Evolutionary conservation across 208 protist species (phyloP), one percentile per base, ranked within the genome.

Genomic region (Trypanosoma platydactyli): DNA sequence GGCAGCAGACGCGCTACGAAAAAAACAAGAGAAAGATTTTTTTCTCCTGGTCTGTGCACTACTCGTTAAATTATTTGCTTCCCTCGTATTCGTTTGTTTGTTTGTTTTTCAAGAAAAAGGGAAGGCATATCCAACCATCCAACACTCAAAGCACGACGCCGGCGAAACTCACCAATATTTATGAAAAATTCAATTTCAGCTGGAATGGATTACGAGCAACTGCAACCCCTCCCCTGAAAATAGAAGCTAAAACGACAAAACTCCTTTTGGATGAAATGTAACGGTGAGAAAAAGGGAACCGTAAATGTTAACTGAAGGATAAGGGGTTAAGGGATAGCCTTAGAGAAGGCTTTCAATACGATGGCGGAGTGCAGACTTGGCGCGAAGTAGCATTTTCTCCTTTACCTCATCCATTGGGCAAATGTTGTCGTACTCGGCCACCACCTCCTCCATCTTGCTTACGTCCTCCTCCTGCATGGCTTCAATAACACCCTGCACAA

Each of bases 391-490:
- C 88, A 94, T 91, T 54, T 81, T 83, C 63, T 87, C 74, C n/a
- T 77, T 73, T 25, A 78, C 57, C 24, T 67, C 73, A 65, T 96
- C 80, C 16, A 92, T 75, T 2, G 88, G 80, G 51, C 82, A 86
- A 55, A 96, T 92, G 29, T 67, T 82, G 65, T 92, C 84, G 64
- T 92, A 96, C 50, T 92, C 81, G 29, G 58, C 60, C 42, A 96
- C 71, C 15, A 85, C 90, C 51, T 79, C 80, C 20, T 91, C 82
- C 70, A 89, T 88, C 41, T 72, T 80, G 48, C 76, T 79, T 15
- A 68, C 53, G 44, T 83, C 76, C 53, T 91, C 83, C 42, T 62
- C 45, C 49, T 87, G 75, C 18, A 96, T 83, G 3, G 90, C 90
- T 13, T 88, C 84, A 57, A 94, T 88, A 46, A 96, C 40, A 29